phyloP scores from a whole-genome alignment of 352 stramenopile genomes.

The Phytopythium chamaehyphon region DNA sequence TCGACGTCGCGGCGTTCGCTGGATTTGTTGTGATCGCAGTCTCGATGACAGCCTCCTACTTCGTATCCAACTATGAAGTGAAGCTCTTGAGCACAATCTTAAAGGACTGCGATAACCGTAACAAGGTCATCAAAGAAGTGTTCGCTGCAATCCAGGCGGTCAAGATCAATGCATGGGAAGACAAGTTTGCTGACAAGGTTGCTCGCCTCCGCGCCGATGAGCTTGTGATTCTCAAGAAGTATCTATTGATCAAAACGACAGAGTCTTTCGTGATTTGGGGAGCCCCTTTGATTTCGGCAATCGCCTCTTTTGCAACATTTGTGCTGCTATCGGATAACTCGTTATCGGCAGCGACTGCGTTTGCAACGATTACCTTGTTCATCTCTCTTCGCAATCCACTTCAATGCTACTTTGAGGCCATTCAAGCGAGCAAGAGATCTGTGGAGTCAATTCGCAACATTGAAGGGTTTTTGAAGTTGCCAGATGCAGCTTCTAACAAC shows the following conservation, averaged over 20 bases:
- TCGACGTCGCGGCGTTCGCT: conserved; percentile 31
- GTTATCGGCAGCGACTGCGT: conserved; percentile 58
- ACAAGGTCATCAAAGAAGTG: conserved; percentile 90
- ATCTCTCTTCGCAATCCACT: conserved; percentile 2
- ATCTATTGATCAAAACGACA: conserved; percentile 29
- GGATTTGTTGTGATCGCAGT: conserved; percentile 27
- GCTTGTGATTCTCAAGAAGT: conserved; percentile 65
- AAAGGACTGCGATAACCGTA: conserved; percentile 76
- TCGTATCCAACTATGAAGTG: conserved; percentile 39
- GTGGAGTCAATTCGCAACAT: too few relatives aligned
- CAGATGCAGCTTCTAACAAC: too few relatives aligned
- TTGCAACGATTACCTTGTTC: conserved; percentile 17
- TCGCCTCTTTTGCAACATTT: conserved; percentile 10
- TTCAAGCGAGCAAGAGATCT: too few relatives aligned
- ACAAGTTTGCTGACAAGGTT: conserved; percentile 69
- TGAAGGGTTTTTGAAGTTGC: too few relatives aligned
- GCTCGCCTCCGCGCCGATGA: conserved; percentile 61
- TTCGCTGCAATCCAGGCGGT: conserved; percentile 92
- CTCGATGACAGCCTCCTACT: conserved; percentile 30
- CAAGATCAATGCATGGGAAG: conserved; percentile 95
- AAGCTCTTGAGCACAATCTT: conserved; percentile 71
- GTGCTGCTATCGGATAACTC: conserved; percentile 54
- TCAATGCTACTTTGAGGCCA: too few relatives aligned
- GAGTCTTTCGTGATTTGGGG: conserved; percentile 18
- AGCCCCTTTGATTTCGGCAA: conserved; percentile 17